Conservation (phyloP, 805 yeast species). For the Blastobotrys robertii region DNA sequence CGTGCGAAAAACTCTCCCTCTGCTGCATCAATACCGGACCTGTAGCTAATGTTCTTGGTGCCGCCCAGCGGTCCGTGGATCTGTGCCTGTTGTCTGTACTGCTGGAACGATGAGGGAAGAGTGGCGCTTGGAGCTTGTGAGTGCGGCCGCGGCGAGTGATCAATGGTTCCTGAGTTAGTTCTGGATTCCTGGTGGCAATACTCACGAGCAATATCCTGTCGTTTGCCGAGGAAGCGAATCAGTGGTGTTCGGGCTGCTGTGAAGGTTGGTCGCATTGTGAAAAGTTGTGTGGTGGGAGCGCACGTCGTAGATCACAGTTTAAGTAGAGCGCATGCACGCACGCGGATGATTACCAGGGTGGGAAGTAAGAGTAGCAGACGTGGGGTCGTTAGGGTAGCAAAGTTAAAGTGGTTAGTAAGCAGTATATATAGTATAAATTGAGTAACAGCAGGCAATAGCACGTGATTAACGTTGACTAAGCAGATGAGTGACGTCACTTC, state of each 20-base stretch:
- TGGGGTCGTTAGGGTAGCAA: too few relatives aligned
- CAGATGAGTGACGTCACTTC: too few relatives aligned
- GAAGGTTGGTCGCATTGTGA: slow-evolving; percentile 24
- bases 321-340: too few relatives aligned
- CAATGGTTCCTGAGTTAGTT: slow-evolving; percentile 24
- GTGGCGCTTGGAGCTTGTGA: slow-evolving; percentile 30
- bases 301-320: too few relatives aligned
- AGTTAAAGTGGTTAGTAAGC: too few relatives aligned
- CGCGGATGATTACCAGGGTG: too few relatives aligned
- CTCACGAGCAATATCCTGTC: slow-evolving; percentile 31
- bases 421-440: too few relatives aligned
- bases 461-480: too few relatives aligned
- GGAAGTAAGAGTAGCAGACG: too few relatives aligned
- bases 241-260: slow-evolving; percentile 39
- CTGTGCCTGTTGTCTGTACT: slow-evolving; percentile 23
- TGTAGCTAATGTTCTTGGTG: slow-evolving; percentile 8
- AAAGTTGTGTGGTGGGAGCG: too few relatives aligned
- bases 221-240: slow-evolving; percentile 83
- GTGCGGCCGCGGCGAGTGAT: slow-evolving; percentile 34
- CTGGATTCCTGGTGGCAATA: slow-evolving; percentile 19
- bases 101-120: slow-evolving; percentile 30
- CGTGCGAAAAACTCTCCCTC: slow-evolving; percentile 36
- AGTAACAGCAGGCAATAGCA: too few relatives aligned
- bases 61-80: slow-evolving; percentile 28
- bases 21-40: slow-evolving; percentile 15